phyloP scores from a whole-genome alignment of 305 asterid species.

The Solanum chacoense region DNA sequence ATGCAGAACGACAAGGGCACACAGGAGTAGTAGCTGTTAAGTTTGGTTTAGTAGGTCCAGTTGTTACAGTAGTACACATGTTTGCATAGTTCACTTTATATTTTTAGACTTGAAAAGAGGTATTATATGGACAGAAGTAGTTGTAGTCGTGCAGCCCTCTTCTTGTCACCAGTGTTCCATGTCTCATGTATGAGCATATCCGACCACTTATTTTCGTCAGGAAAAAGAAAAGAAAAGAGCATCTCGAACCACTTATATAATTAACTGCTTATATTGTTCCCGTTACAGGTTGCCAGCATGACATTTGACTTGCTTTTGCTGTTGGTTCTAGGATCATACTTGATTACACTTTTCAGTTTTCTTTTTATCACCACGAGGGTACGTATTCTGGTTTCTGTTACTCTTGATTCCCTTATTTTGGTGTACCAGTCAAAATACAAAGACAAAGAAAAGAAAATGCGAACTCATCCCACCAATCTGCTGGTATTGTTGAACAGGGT shows the following conservation, averaged over 20 bases:
- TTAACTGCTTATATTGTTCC: neutral
- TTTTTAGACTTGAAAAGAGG: neutral
- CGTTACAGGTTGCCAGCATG: slow-evolving; percentile 79
- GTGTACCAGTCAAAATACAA: neutral
- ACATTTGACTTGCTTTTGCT: slow-evolving; percentile 89
- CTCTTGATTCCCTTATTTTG: neutral
- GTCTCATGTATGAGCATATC: neutral
- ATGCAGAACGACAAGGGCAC: neutral
- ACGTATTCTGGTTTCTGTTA: slow-evolving; percentile 8
- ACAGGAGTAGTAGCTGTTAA: neutral
- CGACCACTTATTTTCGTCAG: neutral
- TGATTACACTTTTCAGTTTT: slow-evolving; percentile 72
- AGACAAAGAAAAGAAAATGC: neutral
- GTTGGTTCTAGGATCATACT: slow-evolving; percentile 78
- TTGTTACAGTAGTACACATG: neutral
- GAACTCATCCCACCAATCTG: neutral
- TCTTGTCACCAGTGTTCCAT: neutral
- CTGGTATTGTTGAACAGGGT: slow-evolving; percentile 39
- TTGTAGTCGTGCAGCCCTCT: neutral
- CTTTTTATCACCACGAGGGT: slow-evolving; percentile 86
- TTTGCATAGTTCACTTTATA: neutral
- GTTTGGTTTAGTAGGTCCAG: neutral
- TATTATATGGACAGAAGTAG: neutral
- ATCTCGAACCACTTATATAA: neutral
- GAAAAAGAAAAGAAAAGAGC: neutral